A percentile compares a stretch with the other conserved stretches of the same genome.
These are phyloP conservation scores for Lactarius sanguifluus DNA, from an alignment of 768 basidiomycete species.

Conservation along the genomic window DNA sequence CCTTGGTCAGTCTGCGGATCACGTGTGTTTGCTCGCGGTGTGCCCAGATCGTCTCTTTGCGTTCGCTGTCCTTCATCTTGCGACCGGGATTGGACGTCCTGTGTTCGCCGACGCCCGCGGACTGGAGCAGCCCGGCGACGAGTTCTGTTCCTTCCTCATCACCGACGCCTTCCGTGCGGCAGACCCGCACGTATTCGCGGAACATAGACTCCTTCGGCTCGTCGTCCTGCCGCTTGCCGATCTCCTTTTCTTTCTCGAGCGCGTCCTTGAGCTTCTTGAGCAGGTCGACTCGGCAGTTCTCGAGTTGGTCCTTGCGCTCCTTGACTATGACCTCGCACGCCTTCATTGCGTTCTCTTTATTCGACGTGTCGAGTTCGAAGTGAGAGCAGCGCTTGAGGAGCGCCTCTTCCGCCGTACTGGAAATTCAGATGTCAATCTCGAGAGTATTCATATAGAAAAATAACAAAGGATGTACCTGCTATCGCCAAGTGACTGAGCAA, in stretches of 20 bases:
- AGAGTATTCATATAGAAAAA: conserved; percentile 7
- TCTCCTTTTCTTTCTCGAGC: conserved; percentile 64
- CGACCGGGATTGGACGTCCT: conserved; percentile 23
- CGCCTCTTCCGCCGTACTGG: conserved; percentile 85
- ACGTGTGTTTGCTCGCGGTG: conserved; percentile 87
- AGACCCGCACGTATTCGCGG: conserved; percentile 71
- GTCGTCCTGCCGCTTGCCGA: conserved; percentile 44
- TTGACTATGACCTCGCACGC: conserved; percentile 90
- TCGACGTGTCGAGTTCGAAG: conserved; percentile 78
- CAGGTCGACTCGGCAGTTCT: conserved; percentile 76
- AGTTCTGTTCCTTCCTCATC: conserved; percentile 74
- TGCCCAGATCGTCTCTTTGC: conserved; percentile 72
- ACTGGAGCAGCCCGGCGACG: conserved; percentile 56
- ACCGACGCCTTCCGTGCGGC: conserved; percentile 67
- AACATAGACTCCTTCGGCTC: conserved; percentile 70
- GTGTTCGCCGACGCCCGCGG: conserved; percentile 50
- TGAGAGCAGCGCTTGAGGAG: conserved; percentile 94
- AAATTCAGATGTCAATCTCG: neutral
- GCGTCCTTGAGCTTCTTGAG: conserved; percentile 63
- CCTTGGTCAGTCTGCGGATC: conserved; percentile 80
- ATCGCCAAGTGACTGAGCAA: conserved; percentile 83
- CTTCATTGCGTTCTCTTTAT: conserved; percentile 74
- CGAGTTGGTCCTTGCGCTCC: conserved; percentile 76
- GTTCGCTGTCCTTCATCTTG: conserved; percentile 52
- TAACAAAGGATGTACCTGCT: conserved; percentile 48